Evolutionary conservation across 2,329 filamentous ascomycete species (phyloP), one percentile per base, ranked within the genome.

Genomic region (Diaporthe destruens): DNA sequence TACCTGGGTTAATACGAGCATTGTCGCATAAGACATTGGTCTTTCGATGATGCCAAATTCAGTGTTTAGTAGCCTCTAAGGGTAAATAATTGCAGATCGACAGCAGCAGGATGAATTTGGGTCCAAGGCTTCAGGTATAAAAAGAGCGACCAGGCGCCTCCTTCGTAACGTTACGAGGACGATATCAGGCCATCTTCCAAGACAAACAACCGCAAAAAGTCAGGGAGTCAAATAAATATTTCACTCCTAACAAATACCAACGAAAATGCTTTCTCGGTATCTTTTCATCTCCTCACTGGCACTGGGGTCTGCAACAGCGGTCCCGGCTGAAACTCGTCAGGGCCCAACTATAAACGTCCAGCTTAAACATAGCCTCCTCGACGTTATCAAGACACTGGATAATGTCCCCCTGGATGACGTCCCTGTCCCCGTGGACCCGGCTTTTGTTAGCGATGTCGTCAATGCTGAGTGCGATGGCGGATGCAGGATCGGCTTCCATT

Each of bases 401-500:
- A 44, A 47, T 61, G 57, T 61, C 1, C 57, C 23, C 6, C 25
- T 61, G 23, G 29, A 23, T 7, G 18, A 47, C 2, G 18, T 12
- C 8, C 39, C 8, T n/a, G 57, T 61, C 12, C 57, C 39, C 20
- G 57, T 61, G 16, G 57, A 61, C 8, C 57, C 39, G 8, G 0
- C 57, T 6, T 61, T 61, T 23, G 12, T 2, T 32, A 18, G 16
- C 39, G 57, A 61, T 23, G 32, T 47, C 18, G 57, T 29, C 25
- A 32, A 32, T n/a, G 39, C 57, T 23, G 39, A 32, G 25, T 61
- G 57, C 39, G 16, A 47, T 14, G 57, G 57, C 8, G 57, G 57
- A 44, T 61, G 57, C 39, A 61, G 11, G 57, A 61, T 61, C 23
- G 57, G 16, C 18, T 61, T 61, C 23, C 57, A 61, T 23, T 61